Evolutionary conservation across 352 stramenopile species (phyloP).

Genomic region (Plasmopara muralis): DNA sequence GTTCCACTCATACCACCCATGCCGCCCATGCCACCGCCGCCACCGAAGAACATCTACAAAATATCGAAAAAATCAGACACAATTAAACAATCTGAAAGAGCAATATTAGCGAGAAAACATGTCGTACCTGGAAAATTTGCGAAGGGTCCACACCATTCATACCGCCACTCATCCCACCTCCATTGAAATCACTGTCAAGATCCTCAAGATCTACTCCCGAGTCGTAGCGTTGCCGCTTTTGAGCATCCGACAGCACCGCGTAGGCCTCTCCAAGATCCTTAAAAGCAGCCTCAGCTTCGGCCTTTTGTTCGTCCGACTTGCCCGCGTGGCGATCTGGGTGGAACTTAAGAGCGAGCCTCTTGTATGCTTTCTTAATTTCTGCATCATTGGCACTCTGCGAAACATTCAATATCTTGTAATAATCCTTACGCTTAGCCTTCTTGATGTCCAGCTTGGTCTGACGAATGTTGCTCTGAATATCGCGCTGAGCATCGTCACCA

Average conservation of each 20-base stretch:
- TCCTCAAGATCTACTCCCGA: constrained; percentile 91
- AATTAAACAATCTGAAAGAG: constrained; percentile 2
- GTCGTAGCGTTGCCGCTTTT: constrained; percentile 94
- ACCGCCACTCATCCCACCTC: constrained; percentile 65
- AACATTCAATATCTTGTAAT: constrained; percentile 92
- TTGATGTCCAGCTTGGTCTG: constrained; percentile 90
- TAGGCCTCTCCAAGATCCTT: constrained; percentile 96
- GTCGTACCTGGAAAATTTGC: constrained; percentile 78
- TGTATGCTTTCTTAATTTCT: constrained; percentile 99
- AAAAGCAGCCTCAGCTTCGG: constrained; percentile 89
- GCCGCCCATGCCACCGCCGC: constrained; percentile 46
- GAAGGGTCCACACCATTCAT: constrained; percentile 78
- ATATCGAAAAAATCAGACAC: constrained; percentile 1
- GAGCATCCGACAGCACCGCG: constrained; percentile 90
- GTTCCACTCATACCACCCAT: constrained; percentile 35
- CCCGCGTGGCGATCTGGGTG: constrained; percentile 93
- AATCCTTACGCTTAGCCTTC: constrained; percentile 94
- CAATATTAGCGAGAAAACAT: not conserved
- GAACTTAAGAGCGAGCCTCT: constrained; percentile 90
- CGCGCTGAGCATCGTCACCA: constrained; percentile 65
- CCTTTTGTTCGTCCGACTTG: constrained; percentile 89
- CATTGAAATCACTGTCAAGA: constrained; percentile 83
- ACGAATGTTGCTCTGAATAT: constrained; percentile 79
- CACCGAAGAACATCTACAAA: constrained; percentile 77
- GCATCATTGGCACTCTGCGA: constrained; percentile 68